Conservation (phyloP, 2,329 filamentous ascomycete genomes). For the Celoporthe dispersa region DNA sequence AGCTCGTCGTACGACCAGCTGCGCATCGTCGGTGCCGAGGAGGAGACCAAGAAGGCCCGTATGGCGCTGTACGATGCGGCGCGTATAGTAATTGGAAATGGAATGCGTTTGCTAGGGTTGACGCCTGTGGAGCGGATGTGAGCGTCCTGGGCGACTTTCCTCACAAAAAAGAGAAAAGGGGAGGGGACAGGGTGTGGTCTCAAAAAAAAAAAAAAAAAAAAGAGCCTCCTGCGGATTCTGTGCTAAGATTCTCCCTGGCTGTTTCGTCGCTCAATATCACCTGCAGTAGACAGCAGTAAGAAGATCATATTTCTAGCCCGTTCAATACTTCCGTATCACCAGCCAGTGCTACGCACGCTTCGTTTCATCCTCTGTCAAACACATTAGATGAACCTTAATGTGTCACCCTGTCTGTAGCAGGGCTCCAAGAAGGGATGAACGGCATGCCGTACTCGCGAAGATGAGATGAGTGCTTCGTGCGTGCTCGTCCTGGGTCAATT, state of each 20-base stretch:
- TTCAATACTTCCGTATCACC: background rate
- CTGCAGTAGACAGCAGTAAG: background rate
- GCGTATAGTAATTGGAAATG: constrained; percentile 77
- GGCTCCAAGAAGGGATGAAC: background rate
- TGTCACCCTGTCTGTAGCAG: background rate
- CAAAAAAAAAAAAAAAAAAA: background rate
- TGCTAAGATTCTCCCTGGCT: constrained; percentile 3
- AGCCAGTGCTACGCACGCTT: background rate
- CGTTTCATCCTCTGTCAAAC: background rate
- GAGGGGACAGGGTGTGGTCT: background rate
- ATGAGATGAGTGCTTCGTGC: no score
- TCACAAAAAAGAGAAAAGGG: background rate
- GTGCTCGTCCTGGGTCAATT: no score
- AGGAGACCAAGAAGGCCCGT: constrained; percentile 70
- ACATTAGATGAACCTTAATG: background rate
- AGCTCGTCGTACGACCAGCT: constrained; percentile 83
- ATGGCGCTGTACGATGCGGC: constrained; percentile 80
- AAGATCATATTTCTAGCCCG: background rate
- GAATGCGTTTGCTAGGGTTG: constrained; percentile 80
- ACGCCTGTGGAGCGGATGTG: constrained; percentile 69
- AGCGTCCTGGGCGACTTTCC: background rate
- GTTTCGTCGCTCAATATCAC: background rate
- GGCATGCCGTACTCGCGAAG: background rate
- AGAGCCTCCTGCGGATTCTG: background rate
- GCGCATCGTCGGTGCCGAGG: constrained; percentile 79